These are phyloP conservation scores for Lentinula boryana DNA, from an alignment of 768 basidiomycete genomes.

Conservation along the genomic window DNA sequence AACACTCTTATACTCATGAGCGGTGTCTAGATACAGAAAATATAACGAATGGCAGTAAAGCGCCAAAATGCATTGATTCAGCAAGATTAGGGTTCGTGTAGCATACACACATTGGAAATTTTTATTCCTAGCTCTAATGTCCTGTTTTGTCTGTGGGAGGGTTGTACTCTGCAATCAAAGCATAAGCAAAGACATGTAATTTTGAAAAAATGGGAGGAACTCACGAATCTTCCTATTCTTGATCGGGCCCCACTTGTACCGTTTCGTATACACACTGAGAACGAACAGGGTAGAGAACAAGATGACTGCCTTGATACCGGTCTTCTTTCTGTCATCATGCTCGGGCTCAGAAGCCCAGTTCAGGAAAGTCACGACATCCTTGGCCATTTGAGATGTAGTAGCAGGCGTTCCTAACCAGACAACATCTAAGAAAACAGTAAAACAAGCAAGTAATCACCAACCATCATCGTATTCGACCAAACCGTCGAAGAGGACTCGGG, in stretches of 20 bases:
- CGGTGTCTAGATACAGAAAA: too few relatives aligned
- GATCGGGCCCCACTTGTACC: slow-evolving; percentile 90
- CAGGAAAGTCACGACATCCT: slow-evolving; percentile 94
- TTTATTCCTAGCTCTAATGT: slow-evolving; percentile 36
- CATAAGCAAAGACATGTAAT: neutral
- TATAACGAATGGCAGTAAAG: neutral
- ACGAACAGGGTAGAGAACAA: slow-evolving; percentile 82
- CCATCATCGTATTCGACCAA: slow-evolving; percentile 96
- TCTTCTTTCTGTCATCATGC: slow-evolving; percentile 96
- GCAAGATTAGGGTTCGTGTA: slow-evolving; percentile 10
- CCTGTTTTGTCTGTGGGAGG: slow-evolving; percentile 48
- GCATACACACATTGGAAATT: slow-evolving; percentile 11
- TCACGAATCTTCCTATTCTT: slow-evolving; percentile 91
- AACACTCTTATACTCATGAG: too few relatives aligned
- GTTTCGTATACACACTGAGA: slow-evolving; percentile 83
- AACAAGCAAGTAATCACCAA: slow-evolving; percentile 22
- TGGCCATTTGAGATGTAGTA: slow-evolving; percentile 98
- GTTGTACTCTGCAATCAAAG: slow-evolving; percentile 43
- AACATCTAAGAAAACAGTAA: neutral
- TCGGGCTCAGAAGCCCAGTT: slow-evolving; percentile 98
- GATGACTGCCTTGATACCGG: slow-evolving; percentile 93
- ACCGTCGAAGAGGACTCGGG: slow-evolving; percentile 91
- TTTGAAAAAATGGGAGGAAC: slow-evolving; percentile 22
- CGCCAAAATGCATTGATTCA: neutral
- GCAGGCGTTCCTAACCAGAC: slow-evolving; percentile 74